Conservation (phyloP, 208 protist species). For the Angomonas deanei region DNA sequence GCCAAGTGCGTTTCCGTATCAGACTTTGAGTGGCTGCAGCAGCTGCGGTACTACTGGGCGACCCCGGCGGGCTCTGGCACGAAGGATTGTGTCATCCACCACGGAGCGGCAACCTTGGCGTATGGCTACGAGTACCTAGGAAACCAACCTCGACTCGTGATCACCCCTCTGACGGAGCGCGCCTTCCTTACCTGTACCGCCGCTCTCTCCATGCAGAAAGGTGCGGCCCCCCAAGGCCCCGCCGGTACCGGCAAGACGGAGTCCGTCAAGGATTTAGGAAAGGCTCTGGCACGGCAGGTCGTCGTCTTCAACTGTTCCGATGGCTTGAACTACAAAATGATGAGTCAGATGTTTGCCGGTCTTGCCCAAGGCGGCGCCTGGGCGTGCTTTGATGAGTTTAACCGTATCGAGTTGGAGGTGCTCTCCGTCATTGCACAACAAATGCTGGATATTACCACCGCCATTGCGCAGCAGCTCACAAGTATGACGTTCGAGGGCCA, state of each 20-base stretch:
- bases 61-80: constrained; percentile 16
- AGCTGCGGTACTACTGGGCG: constrained; percentile 93
- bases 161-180: constrained; percentile 95
- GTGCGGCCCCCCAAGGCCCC: constrained; percentile 91
- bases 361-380: constrained; percentile 90
- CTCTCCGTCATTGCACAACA: constrained; percentile 92
- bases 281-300: constrained; percentile 84
- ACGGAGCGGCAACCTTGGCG: constrained; percentile 73
- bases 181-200: constrained; percentile 90
- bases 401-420: constrained; percentile 92
- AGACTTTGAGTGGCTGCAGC: constrained; percentile 93
- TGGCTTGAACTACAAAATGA: constrained; percentile 93
- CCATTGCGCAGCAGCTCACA: constrained; percentile 65
- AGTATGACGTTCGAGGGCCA: constrained; percentile 91
- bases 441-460: constrained; percentile 93
- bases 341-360: constrained; percentile 95
- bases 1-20: constrained; percentile 33
- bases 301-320: constrained; percentile 96
- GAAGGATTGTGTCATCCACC: constrained; percentile 77
- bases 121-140: constrained; percentile 96
- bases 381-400: constrained; percentile 96
- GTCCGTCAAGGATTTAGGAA: constrained; percentile 93
- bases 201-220: constrained; percentile 89
- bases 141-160: constrained; percentile 92
- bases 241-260: constrained; percentile 97